Evolutionary conservation across 2,329 filamentous ascomycete species (phyloP).

Genomic region (Diaporthe ilicicola): DNA sequence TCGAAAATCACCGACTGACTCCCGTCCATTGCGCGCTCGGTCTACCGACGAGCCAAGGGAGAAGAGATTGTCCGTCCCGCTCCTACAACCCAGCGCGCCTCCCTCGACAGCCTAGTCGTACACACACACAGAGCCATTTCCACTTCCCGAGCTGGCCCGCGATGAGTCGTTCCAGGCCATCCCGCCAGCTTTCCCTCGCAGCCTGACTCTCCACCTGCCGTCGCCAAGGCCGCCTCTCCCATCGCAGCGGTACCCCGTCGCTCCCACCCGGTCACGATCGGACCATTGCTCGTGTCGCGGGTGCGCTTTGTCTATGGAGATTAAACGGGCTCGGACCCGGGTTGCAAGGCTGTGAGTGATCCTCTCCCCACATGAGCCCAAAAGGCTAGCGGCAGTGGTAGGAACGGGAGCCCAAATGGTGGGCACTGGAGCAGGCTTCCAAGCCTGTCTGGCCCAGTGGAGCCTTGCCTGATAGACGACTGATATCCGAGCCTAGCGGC

Average conservation of each 20-base stretch:
- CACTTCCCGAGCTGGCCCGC: slow-evolving; percentile 4
- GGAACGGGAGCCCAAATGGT: background rate
- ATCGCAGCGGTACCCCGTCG: background rate
- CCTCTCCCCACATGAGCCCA: slow-evolving; percentile 4
- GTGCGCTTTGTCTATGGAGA: background rate
- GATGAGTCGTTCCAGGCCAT: background rate
- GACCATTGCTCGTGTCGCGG: background rate
- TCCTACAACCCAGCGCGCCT: background rate
- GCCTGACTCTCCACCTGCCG: slow-evolving; percentile 4
- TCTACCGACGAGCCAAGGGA: background rate
- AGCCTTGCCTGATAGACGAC: slow-evolving; percentile 7
- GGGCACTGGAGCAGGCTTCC: background rate
- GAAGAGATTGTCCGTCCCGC: background rate
- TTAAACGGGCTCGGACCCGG: background rate
- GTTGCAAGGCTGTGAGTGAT: background rate
- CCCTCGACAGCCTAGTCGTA: background rate
- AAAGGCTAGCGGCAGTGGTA: background rate
- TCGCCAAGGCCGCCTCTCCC: background rate
- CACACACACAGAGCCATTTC: background rate
- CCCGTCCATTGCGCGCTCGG: slow-evolving; percentile 7
- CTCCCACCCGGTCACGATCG: background rate
- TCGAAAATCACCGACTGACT: background rate
- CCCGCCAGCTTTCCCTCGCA: background rate
- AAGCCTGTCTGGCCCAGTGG: background rate
- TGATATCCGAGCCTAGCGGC: background rate